phyloP scores from a whole-genome alignment of 2,329 filamentous ascomycete species.

The Corniculantispora saksenae region DNA sequence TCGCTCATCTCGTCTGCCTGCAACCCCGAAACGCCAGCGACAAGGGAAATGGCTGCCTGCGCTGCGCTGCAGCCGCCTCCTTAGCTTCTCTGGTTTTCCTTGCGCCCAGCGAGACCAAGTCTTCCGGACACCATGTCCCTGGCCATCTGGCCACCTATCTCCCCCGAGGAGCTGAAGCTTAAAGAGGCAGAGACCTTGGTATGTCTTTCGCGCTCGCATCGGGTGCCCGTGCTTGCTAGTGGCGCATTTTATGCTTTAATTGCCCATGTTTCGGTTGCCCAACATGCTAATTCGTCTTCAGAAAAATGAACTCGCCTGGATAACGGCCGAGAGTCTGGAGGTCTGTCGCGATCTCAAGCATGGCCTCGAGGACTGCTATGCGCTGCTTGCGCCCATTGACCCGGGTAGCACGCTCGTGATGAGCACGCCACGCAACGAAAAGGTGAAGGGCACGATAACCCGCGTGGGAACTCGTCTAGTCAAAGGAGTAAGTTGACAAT shows the following conservation, averaged over 20 bases:
- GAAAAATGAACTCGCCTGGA: constrained; percentile 57
- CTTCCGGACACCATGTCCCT: constrained; percentile 49
- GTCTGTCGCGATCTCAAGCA: constrained; percentile 53
- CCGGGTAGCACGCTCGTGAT: constrained; percentile 87
- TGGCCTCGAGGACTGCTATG: constrained; percentile 85
- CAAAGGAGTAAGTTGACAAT: constrained; percentile 70
- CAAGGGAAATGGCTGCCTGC: constrained; percentile 30
- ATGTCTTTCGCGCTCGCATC: constrained; percentile 26
- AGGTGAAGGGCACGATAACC: constrained; percentile 89
- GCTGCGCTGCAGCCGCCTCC: constrained; percentile 14
- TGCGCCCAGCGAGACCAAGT: not conserved
- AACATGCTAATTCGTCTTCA: constrained; percentile 37
- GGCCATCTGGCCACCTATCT: constrained; percentile 58
- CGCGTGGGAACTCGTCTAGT: constrained; percentile 87
- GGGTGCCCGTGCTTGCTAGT: not conserved
- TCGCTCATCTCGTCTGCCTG: constrained; percentile 4
- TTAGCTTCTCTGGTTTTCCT: not conserved
- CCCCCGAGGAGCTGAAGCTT: constrained; percentile 51
- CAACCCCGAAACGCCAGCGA: not conserved
- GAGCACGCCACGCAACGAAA: constrained; percentile 82
- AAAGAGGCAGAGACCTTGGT: constrained; percentile 54
- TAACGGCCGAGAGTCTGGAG: constrained; percentile 50
- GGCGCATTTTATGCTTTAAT: not conserved
- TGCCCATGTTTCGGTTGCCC: not conserved
- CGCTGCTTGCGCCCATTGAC: constrained; percentile 80